Evolutionary conservation across 345 rosid genomes (phyloP).

Genomic region (Corchorus olitorius): DNA sequence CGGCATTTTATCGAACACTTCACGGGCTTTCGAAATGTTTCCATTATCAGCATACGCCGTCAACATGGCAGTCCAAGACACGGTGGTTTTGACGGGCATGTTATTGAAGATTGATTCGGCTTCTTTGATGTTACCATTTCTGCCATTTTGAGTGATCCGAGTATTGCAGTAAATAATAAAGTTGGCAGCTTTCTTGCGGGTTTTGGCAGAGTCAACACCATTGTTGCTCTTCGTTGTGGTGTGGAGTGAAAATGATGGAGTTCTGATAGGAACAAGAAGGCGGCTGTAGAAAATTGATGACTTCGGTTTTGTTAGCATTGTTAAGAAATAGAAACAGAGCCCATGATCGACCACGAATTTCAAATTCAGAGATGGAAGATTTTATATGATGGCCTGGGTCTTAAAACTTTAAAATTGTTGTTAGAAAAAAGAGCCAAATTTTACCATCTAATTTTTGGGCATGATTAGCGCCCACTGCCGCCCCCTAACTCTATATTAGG

Average conservation of each 20-base stretch:
- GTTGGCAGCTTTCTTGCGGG: conserved; percentile 18
- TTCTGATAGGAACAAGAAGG: not conserved
- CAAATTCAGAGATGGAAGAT: not conserved
- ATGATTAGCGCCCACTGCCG: no score
- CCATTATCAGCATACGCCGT: conserved; percentile 64
- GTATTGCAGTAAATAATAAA: conserved; percentile 55
- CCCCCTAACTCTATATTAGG: no score
- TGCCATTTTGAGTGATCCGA: conserved; percentile 63
- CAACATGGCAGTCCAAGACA: conserved; percentile 84
- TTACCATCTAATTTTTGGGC: no score
- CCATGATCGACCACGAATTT: not conserved
- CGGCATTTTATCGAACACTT: conserved; percentile 77
- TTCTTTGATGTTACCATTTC: conserved; percentile 49
- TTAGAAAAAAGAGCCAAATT: no score
- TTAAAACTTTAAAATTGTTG: no score
- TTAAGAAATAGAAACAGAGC: not conserved
- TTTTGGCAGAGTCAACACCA: not conserved
- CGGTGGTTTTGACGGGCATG: conserved; percentile 54
- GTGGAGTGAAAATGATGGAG: not conserved
- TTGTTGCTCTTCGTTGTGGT: not conserved
- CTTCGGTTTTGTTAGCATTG: not conserved
- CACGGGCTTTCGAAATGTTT: conserved; percentile 47
- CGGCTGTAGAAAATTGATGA: not conserved
- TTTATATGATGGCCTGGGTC: no score
- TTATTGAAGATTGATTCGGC: conserved; percentile 63